Evolutionary conservation across 2,329 filamentous ascomycete species (phyloP).

Genomic region (Myriangium duriaei): DNA sequence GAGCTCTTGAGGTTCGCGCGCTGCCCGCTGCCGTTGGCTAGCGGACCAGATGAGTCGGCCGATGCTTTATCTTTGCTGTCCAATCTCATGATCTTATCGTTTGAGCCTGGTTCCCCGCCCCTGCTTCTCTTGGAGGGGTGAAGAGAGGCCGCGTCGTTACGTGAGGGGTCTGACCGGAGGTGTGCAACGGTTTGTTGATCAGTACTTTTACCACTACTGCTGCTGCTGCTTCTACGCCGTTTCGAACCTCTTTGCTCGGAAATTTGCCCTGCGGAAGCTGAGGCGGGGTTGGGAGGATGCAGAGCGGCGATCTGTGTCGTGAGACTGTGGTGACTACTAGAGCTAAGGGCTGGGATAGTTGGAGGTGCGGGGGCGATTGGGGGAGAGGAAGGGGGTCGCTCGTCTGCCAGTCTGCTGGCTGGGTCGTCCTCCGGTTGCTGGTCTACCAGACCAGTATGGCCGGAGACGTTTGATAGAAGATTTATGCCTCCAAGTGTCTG

Average conservation of each 20-base stretch:
- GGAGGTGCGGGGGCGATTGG: conserved; percentile 5
- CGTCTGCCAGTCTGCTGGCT: conserved; percentile 10
- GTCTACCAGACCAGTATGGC: conserved; percentile 8
- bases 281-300: not conserved
- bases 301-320: not conserved
- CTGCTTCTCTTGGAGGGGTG: conserved; percentile 8
- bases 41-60: not conserved
- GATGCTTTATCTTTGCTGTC: conserved; percentile 3
- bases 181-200: too few species aligned
- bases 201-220: too few species aligned
- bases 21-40: conserved; percentile 1
- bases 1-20: conserved; percentile 2
- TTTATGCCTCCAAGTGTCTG: too few species aligned
- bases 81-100: conserved; percentile 7
- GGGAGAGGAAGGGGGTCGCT: conserved; percentile 5
- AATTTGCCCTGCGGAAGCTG: conserved; percentile 1
- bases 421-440: conserved; percentile 3
- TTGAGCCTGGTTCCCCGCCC: conserved; percentile 6
- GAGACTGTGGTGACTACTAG: not conserved
- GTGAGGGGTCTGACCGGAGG: not conserved
- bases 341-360: not conserved
- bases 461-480: conserved; percentile 8
- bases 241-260: conserved; percentile 1
- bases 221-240: not conserved
- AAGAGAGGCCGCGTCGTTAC: not conserved